Percentiles rank a stretch among this genome's conserved stretches.
Conservation (phyloP, 768 basidiomycete species). For the Hygrophorus pudorinus region DNA sequence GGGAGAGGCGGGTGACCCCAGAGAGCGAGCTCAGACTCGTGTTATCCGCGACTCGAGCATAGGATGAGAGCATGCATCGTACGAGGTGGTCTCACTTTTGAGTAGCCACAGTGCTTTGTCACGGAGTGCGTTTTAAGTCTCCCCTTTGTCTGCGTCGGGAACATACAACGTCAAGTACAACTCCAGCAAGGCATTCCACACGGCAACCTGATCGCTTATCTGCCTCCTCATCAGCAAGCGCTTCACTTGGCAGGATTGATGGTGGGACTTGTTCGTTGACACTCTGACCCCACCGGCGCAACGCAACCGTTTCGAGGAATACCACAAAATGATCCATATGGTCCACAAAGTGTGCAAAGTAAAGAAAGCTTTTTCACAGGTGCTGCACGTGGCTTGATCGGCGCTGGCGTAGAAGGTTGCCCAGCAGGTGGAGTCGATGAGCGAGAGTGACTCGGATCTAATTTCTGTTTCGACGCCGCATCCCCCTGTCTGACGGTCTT, state of each 20-base stretch:
- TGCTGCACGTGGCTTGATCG: conserved; percentile 14
- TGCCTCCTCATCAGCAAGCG: conserved; percentile 28
- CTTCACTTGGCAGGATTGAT: conserved; percentile 11
- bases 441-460: conserved; percentile 24
- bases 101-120: conserved; percentile 72
- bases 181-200: conserved; percentile 95
- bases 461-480: conserved; percentile 25
- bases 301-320: conserved; percentile 84
- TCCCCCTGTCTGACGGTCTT: conserved; percentile 33
- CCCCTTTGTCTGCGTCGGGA: conserved; percentile 11
- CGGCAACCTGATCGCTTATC: conserved; percentile 66
- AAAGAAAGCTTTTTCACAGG: conserved; percentile 62
- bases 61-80: conserved; percentile 93
- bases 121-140: conserved; percentile 25
- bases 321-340: conserved; percentile 73
- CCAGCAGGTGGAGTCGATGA: conserved; percentile 23
- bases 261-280: conserved; percentile 32
- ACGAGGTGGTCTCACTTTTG: conserved; percentile 50
- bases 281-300: conserved; percentile 69
- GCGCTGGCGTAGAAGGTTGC: conserved; percentile 17
- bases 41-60: conserved; percentile 75
- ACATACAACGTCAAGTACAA: conserved; percentile 68
- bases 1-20: too few relatives aligned
- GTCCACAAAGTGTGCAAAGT: conserved; percentile 92
- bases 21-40: too few relatives aligned